A percentile compares a stretch with the other conserved stretches of the same genome.
Evolutionary conservation across 78 protist species (phyloP).

Genomic region (Emiliania huxleyi): DNA sequence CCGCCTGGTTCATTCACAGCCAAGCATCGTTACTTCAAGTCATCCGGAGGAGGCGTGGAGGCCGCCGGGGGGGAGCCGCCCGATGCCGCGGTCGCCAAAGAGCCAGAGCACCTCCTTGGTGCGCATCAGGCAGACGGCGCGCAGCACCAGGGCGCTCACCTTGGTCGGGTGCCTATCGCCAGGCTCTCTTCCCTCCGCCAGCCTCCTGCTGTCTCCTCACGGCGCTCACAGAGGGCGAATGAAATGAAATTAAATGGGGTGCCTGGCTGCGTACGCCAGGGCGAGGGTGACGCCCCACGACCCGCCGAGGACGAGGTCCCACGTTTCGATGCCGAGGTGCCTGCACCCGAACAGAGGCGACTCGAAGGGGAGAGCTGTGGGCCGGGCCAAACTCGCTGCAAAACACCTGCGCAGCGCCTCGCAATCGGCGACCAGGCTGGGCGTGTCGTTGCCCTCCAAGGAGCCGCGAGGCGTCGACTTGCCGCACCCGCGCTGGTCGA

Average conservation of each 20-base stretch:
- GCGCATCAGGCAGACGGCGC: slow-evolving; percentile 33
- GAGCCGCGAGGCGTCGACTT: slow-evolving; percentile 58
- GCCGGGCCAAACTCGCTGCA: too few species aligned
- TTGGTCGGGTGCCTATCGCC: too few species aligned
- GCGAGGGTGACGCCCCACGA: slow-evolving; percentile 84
- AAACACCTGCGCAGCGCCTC: slow-evolving; percentile 59
- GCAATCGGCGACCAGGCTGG: slow-evolving; percentile 70
- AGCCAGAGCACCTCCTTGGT: neutral
- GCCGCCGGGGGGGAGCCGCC: neutral
- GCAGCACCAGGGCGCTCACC: too few species aligned
- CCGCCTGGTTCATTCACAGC: too few species aligned
- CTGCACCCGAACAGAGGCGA: too few species aligned
- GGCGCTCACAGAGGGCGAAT: neutral
- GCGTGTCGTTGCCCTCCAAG: slow-evolving; percentile 62
- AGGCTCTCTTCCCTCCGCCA: too few species aligned
- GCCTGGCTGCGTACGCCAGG: slow-evolving; percentile 71
- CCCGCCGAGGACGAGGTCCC: slow-evolving; percentile 82
- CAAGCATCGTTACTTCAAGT: too few species aligned
- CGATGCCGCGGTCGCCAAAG: neutral
- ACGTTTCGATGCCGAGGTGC: neutral
- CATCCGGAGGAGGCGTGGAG: too few species aligned
- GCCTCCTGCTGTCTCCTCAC: neutral
- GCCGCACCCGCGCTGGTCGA: slow-evolving; percentile 90
- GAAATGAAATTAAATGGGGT: neutral
- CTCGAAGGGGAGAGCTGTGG: too few species aligned